A percentile compares a stretch with the other conserved stretches of the same genome.
Evolutionary conservation across 192 early-diverging fungal species (phyloP).

Genomic region (Chytriomyces sp.): DNA sequence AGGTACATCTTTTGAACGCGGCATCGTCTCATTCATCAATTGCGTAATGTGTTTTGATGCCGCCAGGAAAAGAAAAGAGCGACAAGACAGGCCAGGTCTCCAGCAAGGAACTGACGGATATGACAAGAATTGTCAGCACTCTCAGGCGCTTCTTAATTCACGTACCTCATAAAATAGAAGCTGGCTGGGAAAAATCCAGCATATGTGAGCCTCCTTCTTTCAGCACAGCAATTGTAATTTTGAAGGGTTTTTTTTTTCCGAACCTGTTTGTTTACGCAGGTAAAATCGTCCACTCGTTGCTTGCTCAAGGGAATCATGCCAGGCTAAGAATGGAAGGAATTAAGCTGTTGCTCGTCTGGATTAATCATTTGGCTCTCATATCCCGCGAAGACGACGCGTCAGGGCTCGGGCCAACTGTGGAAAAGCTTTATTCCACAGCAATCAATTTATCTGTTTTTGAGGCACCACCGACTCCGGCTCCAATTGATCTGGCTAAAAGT

Average conservation of each 20-base stretch:
- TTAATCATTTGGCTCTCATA: conserved; percentile 70
- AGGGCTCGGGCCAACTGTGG: conserved; percentile 27
- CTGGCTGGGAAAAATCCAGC: conserved; percentile 72
- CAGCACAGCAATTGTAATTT: neutral
- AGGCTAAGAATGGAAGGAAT: conserved; percentile 74
- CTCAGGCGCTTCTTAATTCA: conserved; percentile 72
- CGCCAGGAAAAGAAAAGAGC: conserved; percentile 51
- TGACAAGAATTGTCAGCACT: conserved; percentile 68
- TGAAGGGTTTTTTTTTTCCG: neutral
- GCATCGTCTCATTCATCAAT: neutral
- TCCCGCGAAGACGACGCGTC: conserved; percentile 52
- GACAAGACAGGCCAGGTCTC: conserved; percentile 58
- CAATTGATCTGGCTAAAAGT: conserved; percentile 33
- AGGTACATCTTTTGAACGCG: conserved; percentile 48
- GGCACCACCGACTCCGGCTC: conserved; percentile 35
- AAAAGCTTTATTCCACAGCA: conserved; percentile 64
- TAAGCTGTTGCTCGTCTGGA: conserved; percentile 70
- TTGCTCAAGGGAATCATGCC: conserved; percentile 72
- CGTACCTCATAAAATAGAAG: conserved; percentile 70
- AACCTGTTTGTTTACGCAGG: conserved; percentile 57
- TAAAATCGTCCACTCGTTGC: conserved; percentile 65
- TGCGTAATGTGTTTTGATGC: conserved; percentile 6
- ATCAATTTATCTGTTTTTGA: conserved; percentile 57
- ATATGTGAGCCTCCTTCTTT: conserved; percentile 57
- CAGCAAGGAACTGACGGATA: conserved; percentile 68